These are phyloP conservation scores for Picea engelmannii DNA, from an alignment of 83 land plant genomes.

Conservation along the genomic window DNA sequence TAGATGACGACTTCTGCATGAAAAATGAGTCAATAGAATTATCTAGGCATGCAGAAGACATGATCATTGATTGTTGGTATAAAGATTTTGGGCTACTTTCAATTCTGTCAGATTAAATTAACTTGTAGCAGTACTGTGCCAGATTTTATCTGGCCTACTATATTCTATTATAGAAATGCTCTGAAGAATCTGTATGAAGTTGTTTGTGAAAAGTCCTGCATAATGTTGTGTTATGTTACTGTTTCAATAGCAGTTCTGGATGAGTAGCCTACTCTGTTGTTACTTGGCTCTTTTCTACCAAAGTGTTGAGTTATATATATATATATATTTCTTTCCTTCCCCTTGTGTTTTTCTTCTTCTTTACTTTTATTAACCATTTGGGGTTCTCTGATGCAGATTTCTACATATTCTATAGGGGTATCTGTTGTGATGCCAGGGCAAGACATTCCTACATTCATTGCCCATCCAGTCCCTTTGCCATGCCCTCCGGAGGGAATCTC, in stretches of 20 bases:
- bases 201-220: background rate
- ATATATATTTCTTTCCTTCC: background rate
- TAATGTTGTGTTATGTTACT: background rate
- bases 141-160: background rate
- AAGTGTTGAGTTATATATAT: background rate
- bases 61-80: background rate
- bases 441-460: slow-evolving; percentile 60
- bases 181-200: too few species aligned
- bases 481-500: slow-evolving; percentile 38
- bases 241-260: background rate
- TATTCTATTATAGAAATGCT: background rate
- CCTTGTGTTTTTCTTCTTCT: background rate
- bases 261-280: slow-evolving; percentile 1
- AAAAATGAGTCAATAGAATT: too few species aligned
- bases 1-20: too few species aligned
- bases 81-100: background rate
- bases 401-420: slow-evolving; percentile 50
- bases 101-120: background rate
- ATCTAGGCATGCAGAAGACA: background rate
- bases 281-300: background rate
- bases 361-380: background rate
- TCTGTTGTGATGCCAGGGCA: slow-evolving; percentile 79
- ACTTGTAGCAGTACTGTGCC: slow-evolving; percentile 3
- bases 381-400: slow-evolving; percentile 10
- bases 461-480: slow-evolving; percentile 55